Conservation (phyloP, 495 filamentous ascomycete species). For the Tuber borchii region DNA sequence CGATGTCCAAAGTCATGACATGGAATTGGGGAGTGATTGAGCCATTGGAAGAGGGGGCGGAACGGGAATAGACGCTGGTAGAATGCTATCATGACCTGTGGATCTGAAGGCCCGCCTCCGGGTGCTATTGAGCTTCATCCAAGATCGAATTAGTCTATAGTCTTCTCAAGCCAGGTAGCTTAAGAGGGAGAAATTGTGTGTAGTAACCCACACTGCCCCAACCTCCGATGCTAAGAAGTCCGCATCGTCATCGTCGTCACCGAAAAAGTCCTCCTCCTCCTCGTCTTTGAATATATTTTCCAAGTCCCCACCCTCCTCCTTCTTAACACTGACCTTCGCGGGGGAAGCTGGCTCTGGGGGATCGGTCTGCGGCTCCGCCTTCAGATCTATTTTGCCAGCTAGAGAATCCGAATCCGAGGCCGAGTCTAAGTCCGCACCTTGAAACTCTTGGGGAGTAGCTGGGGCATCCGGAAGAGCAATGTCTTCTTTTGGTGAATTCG, state of each 20-base stretch:
- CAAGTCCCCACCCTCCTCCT: conserved; percentile 17
- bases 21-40: conserved; percentile 85
- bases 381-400: conserved; percentile 3
- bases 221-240: conserved; percentile 24
- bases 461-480: conserved; percentile 32
- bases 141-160: conserved; percentile 17
- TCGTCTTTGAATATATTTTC: conserved; percentile 26
- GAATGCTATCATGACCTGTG: conserved; percentile 79
- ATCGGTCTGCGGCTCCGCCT: conserved; percentile 15
- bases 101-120: conserved; percentile 52
- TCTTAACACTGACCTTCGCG: conserved; percentile 7
- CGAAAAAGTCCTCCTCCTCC: conserved; percentile 21
- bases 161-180: conserved; percentile 7
- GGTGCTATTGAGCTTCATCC: conserved; percentile 17
- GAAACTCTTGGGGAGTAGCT: not conserved
- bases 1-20: conserved; percentile 83
- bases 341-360: conserved; percentile 12
- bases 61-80: conserved; percentile 96
- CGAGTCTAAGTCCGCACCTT: conserved; percentile 5
- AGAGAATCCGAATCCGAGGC: conserved; percentile 5
- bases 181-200: not conserved
- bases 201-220: conserved; percentile 16
- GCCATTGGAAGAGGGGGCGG: conserved; percentile 92
- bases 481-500: conserved; percentile 23
- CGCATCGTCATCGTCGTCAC: conserved; percentile 24